Conservation (phyloP, 176 grass and related monocot genomes). For the Stipa capillata region DNA sequence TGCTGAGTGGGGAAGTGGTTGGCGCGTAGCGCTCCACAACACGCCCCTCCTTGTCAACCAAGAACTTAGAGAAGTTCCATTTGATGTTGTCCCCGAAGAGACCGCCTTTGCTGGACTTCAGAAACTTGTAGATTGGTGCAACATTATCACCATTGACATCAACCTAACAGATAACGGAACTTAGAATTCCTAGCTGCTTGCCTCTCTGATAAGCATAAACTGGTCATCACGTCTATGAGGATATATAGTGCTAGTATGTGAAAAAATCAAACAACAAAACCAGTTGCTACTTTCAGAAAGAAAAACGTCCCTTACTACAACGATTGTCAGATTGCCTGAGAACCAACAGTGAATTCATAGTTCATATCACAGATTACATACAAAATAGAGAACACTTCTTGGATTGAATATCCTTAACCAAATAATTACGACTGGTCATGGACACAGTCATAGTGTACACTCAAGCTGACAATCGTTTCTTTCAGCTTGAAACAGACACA, state of each 20-base stretch:
- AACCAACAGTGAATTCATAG: background rate
- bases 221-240: no score
- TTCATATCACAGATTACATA: background rate
- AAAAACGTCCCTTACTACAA: background rate
- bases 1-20: slow-evolving; percentile 77
- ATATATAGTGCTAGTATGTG: background rate
- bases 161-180: slow-evolving; percentile 31
- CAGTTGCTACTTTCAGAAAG: background rate
- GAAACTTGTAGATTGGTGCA: slow-evolving; percentile 82
- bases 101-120: slow-evolving; percentile 75
- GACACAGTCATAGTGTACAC: background rate
- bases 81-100: slow-evolving; percentile 71
- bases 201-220: background rate
- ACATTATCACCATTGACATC: slow-evolving; percentile 73
- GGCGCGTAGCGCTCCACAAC: slow-evolving; percentile 86
- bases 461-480: background rate
- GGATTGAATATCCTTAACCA: background rate
- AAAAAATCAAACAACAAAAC: background rate
- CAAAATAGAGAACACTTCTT: background rate
- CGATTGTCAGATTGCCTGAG: no score
- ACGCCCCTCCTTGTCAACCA: slow-evolving; percentile 72
- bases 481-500: background rate
- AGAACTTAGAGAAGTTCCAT: slow-evolving; percentile 95
- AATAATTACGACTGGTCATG: background rate
- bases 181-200: background rate